These are phyloP conservation scores for Emergomyces pasteurianus DNA, from an alignment of 2,329 filamentous ascomycete genomes.

Conservation along the genomic window DNA sequence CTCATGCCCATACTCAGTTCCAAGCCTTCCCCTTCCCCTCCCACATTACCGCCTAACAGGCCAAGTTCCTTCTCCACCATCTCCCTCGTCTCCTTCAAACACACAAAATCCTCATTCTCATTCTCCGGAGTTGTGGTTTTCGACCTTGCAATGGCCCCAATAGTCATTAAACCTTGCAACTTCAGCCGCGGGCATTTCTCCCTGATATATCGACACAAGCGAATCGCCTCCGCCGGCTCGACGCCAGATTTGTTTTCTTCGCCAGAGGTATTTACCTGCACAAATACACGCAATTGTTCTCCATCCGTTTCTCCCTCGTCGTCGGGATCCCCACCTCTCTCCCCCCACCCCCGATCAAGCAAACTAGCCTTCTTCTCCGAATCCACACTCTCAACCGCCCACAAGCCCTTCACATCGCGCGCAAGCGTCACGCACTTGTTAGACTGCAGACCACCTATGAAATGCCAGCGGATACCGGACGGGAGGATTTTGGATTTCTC, in stretches of 20 bases:
- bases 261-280: constrained; percentile 92
- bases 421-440: constrained; percentile 86
- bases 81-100: constrained; percentile 58
- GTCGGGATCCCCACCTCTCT: constrained; percentile 19
- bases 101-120: constrained; percentile 85
- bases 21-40: constrained; percentile 35
- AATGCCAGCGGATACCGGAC: constrained; percentile 73
- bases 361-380: constrained; percentile 73
- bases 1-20: constrained; percentile 99
- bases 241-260: constrained; percentile 79
- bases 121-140: constrained; percentile 58
- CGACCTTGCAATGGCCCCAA: constrained; percentile 83
- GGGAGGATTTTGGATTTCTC: constrained; percentile 79
- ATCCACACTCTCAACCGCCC: constrained; percentile 85
- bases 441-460: constrained; percentile 87
- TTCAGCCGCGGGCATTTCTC: constrained; percentile 60
- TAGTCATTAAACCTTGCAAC: constrained; percentile 86
- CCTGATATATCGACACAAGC: constrained; percentile 57
- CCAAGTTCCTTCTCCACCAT: constrained; percentile 52
- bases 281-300: constrained; percentile 56
- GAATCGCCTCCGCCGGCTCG: constrained; percentile 50
- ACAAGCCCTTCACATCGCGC: constrained; percentile 72
- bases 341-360: constrained; percentile 63
- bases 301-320: not conserved
- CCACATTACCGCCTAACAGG: constrained; percentile 15